These are phyloP conservation scores for Debaryomyces robertsiae DNA, from an alignment of 1,139 yeast species.

Conservation along the genomic window DNA sequence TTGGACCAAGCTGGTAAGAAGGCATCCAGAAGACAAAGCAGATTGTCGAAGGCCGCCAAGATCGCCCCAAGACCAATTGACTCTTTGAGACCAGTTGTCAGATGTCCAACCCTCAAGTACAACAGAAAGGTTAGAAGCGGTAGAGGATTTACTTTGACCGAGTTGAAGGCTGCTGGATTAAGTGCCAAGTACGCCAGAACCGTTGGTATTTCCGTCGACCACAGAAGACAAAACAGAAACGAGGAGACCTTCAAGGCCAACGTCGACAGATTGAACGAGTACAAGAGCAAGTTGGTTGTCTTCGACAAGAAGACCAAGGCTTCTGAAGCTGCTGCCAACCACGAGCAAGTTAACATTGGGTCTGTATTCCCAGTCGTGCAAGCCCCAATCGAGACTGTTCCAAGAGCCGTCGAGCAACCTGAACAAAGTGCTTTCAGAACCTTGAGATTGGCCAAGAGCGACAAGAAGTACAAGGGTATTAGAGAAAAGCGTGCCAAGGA, in stretches of 20 bases:
- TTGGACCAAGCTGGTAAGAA: conserved; percentile 99
- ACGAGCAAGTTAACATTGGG: conserved; percentile 76
- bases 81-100: conserved; percentile 93
- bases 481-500: conserved; percentile 98
- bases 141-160: conserved; percentile 98
- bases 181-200: conserved; percentile 97
- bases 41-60: conserved; percentile 92
- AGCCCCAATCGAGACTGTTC: conserved; percentile 67
- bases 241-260: conserved; percentile 93
- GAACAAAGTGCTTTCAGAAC: conserved; percentile 95
- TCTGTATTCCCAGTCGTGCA: conserved; percentile 93
- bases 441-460: conserved; percentile 92
- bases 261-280: conserved; percentile 95
- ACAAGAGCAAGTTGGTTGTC: conserved; percentile 92
- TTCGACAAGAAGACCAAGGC: conserved; percentile 88
- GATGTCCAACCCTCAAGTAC: conserved; percentile 98
- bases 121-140: conserved; percentile 99
- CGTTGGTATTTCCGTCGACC: conserved; percentile 98
- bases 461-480: conserved; percentile 90
- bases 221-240: conserved; percentile 99
- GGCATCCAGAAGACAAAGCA: conserved; percentile 92
- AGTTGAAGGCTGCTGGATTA: conserved; percentile 97
- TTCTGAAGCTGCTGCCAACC: conserved; percentile 62
- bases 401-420: conserved; percentile 87
- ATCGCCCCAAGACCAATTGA: conserved; percentile 98